Base-by-base conservation (phyloP, 306 rosid genomes). In the Alnus glutinosa region DNA sequence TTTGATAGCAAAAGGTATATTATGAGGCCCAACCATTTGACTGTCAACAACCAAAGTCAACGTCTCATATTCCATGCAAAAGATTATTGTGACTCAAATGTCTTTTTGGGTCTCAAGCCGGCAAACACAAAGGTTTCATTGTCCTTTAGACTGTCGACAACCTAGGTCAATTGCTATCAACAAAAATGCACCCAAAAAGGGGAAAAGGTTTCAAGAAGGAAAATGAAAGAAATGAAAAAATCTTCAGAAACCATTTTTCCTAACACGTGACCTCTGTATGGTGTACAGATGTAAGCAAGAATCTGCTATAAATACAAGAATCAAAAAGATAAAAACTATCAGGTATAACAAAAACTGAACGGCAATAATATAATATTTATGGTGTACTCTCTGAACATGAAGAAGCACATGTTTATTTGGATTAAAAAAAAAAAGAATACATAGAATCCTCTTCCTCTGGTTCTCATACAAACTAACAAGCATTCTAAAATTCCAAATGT, bases 91-190 rank as follows among this genome's bases (percentile, higher is more conserved):
- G 28, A 23, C 28, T 23, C 28, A 23, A 23, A 23, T 23, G 28
- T 23, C 28, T 23, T 23, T 23, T 23, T 23, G 28, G 28, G 28
- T 23, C 28, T 23, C 28, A 23, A 23, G 28, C 28, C 28, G 28
- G 28, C 28, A 23, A 23, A 23, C 28, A 23, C 28, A 23, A 23
- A 23, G 28, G 28, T 23, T 68, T 83, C 94, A 59, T 83, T 86
- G 79, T 92, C 92, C 85, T 85, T 85, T 81, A 92, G 87, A 79
- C 78, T 80, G 64, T 83, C 86, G 68, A 95, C 92, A 79, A 95
- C 85, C 83, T 85, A 92, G 75, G 73, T 80, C 92, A 95, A 85
- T 97, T 94, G 88, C 67, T 89, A 85, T 42, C 44, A 69, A 77
- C 32, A 39, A 81, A 47, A 84, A 77, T 67, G 70, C 83, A 85